phyloP scores from a whole-genome alignment of 2,329 filamentous ascomycete species.

The Fusarium sp. region DNA sequence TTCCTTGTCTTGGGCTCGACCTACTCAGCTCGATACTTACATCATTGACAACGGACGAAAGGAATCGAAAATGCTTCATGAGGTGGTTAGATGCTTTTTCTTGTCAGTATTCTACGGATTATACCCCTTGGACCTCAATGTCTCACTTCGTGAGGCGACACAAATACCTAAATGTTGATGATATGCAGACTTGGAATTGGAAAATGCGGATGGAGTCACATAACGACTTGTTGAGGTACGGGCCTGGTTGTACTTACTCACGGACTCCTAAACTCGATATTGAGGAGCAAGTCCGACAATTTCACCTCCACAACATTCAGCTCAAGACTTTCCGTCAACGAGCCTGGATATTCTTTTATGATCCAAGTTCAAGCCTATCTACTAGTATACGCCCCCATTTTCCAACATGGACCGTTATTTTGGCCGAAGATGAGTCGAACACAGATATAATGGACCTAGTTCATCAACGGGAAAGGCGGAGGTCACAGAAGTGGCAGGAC shows the following conservation, averaged over 20 bases:
- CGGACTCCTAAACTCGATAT: neutral
- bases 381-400: neutral
- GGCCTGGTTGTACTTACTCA: too few species aligned
- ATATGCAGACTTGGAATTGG: neutral
- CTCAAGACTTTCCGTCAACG: neutral
- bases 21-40: neutral
- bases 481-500: conserved; percentile 13
- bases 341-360: conserved; percentile 2
- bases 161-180: neutral
- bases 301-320: neutral
- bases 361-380: neutral
- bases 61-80: neutral
- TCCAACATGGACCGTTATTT: neutral
- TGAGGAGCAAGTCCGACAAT: neutral
- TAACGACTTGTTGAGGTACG: neutral
- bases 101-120: too few species aligned
- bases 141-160: too few species aligned
- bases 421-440: neutral
- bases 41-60: neutral
- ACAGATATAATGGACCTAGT: neutral
- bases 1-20: neutral
- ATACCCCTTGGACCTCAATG: too few species aligned
- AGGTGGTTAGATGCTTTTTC: too few species aligned
- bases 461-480: neutral
- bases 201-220: neutral